Conservation (phyloP, 1,284 basidiomycete species). For the Austroboletus olivaceoglutinosus region DNA sequence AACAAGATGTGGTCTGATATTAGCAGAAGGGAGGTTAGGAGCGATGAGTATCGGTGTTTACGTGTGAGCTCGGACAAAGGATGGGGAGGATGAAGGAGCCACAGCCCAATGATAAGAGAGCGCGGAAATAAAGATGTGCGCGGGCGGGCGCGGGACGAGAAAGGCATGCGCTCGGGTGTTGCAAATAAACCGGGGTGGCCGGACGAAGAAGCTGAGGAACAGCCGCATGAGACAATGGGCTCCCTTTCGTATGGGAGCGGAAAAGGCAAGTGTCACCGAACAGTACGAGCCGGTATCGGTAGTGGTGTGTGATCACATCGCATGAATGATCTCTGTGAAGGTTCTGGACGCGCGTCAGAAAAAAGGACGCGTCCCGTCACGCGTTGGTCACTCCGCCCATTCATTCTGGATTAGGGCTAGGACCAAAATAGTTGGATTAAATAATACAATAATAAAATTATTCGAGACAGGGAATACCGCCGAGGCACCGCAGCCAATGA, state of each 20-base stretch:
- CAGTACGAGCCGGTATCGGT: conserved; percentile 9
- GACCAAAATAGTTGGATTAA: conserved; percentile 8
- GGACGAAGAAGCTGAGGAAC: conserved; percentile 18
- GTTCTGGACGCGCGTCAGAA: conserved; percentile 27
- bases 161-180: conserved; percentile 23
- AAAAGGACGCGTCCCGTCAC: conserved; percentile 25
- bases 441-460: conserved; percentile 5
- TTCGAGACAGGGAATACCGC: conserved; percentile 15
- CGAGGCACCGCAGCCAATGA: conserved; percentile 8
- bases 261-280: conserved; percentile 15
- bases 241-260: conserved; percentile 15
- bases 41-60: conserved; percentile 24
- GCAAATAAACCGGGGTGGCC: conserved; percentile 27
- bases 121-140: conserved; percentile 28
- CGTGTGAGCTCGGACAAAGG: conserved; percentile 24
- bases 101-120: conserved; percentile 8
- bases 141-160: conserved; percentile 21
- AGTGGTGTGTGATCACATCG: conserved; percentile 11
- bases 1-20: conserved; percentile 20
- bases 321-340: conserved; percentile 12
- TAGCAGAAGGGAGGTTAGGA: conserved; percentile 8
- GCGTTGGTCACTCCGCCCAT: conserved; percentile 22
- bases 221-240: conserved; percentile 25
- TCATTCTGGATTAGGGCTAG: conserved; percentile 9
- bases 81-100: conserved; percentile 4